Base-by-base conservation (phyloP, 441 rosid genomes). In the Populus hybrid region DNA sequence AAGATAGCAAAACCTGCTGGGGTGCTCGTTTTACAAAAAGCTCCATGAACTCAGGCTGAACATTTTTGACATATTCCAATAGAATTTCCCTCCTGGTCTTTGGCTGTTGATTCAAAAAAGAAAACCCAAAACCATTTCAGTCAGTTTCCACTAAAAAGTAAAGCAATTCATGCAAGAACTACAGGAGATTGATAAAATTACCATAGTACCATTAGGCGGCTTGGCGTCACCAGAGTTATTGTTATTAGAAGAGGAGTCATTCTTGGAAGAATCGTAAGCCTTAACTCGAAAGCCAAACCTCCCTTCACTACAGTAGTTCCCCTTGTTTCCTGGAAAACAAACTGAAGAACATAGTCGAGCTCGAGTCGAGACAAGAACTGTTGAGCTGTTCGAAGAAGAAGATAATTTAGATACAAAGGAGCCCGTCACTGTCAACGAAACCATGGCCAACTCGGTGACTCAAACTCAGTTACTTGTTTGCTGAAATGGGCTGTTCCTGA, bases 31-130 rank as follows among this genome's bases (percentile, higher is more conserved):
- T 90, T 75, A 92, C 91, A 67, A 95, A 95, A 82, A 95, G 46
- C 81, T 95, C 98, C 97, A 91, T 92, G 72, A 95, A 95, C 78
- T 95, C 99, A 0, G 98, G 97, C 84, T 95, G 94, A 86, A 92
- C 99, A 80, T 84, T 94, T 80, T 94, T 91, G 16, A 94, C 99
- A 85, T 95, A 95, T 86, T 94, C 99, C 89, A 95, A 46, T 7
- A 95, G 82, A 75, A 95, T 89, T 30, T 94, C 98, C 77, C 90
- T 94, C 85, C 99, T 89, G 57, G 78, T 83, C 79, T 90, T 87
- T 12, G 96, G 84, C 94, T 90, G 86, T 26, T 53, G 67, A 63
- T 75, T 68, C 46, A 53, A 70, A 74, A 73, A 32, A 75, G 67
- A 18, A 76, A 2, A 67, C 24, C 78, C 30, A 77, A 71, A 82